A percentile compares a stretch with the other conserved stretches of the same genome.
These are phyloP conservation scores for Xylaria sp. DNA, from an alignment of 2,329 filamentous ascomycete genomes.

Conservation along the genomic window DNA sequence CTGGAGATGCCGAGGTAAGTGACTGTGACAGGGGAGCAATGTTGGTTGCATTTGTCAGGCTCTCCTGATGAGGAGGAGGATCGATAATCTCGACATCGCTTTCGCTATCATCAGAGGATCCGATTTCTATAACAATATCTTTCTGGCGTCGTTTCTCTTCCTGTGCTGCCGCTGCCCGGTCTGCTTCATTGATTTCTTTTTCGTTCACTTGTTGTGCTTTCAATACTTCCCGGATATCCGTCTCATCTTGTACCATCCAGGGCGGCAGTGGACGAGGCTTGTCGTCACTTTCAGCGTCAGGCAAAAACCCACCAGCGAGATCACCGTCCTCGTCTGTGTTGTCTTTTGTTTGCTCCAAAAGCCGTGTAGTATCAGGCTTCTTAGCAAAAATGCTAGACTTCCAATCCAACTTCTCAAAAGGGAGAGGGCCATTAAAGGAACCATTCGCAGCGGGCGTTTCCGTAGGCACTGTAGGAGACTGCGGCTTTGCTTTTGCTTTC, in stretches of 20 bases:
- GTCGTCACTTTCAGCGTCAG: conserved; percentile 34
- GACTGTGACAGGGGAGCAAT: conserved; percentile 1
- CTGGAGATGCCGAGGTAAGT: conserved; percentile 24
- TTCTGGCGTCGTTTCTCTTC: conserved; percentile 44
- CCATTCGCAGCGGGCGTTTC: conserved; percentile 48
- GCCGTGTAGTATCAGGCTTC: conserved; percentile 31
- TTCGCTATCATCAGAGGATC: conserved; percentile 49
- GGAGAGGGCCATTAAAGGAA: conserved; percentile 72
- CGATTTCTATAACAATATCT: conserved; percentile 55
- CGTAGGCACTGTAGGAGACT: conserved; percentile 30
- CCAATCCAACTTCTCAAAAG: conserved; percentile 81
- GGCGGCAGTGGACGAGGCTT: conserved; percentile 62
- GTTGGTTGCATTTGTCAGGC: conserved; percentile 14
- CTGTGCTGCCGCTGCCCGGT: conserved; percentile 52
- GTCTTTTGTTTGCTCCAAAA: conserved; percentile 12
- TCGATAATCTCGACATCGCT: conserved; percentile 56
- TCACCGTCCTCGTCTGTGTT: conserved; percentile 19
- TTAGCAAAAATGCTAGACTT: conserved; percentile 55
- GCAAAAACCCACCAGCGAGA: conserved; percentile 37
- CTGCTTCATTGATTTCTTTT: conserved; percentile 58
- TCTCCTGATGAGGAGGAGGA: conserved; percentile 36
- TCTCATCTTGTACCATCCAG: conserved; percentile 59
- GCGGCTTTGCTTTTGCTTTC: conserved; percentile 26
- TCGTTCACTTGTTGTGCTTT: conserved; percentile 54
- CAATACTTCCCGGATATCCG: conserved; percentile 60